A percentile compares a stretch with the other conserved stretches of the same genome.
These are phyloP conservation scores for Diutina ranongensis DNA, from an alignment of 1,139 yeast genomes.

Conservation along the genomic window DNA sequence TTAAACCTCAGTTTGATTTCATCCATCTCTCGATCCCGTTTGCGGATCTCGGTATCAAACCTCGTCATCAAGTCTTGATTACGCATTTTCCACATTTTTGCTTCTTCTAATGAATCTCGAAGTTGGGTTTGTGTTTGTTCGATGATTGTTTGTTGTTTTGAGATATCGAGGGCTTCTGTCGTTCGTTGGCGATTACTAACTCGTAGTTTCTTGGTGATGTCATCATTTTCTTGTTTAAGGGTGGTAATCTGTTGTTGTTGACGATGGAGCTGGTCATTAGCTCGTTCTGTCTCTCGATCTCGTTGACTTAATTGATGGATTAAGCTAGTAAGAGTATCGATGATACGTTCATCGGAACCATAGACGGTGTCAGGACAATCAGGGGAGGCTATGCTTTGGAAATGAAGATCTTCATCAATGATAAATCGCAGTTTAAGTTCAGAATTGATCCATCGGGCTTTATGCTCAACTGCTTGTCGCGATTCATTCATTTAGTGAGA, in stretches of 20 bases:
- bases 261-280: not conserved
- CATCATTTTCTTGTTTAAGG: not conserved
- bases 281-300: not conserved
- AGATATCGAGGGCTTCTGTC: not conserved
- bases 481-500: no score
- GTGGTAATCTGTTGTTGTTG: not conserved
- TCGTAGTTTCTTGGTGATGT: not conserved
- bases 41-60: not conserved
- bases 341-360: no score
- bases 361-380: no score
- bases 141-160: not conserved
- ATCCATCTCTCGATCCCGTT: constrained; percentile 1
- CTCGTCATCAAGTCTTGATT: not conserved
- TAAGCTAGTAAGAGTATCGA: not conserved
- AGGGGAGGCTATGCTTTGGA: no score
- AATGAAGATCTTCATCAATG: no score
- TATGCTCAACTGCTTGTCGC: no score
- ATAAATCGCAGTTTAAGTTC: no score
- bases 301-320: not conserved
- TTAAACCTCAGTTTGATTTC: not conserved
- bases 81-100: not conserved
- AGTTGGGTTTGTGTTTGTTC: not conserved
- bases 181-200: not conserved
- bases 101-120: not conserved
- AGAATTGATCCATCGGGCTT: no score